A percentile compares a stretch with the other conserved stretches of the same genome.
Evolutionary conservation across 805 yeast genomes (phyloP).

Genomic region (Nakazawaea laoshanensis): DNA sequence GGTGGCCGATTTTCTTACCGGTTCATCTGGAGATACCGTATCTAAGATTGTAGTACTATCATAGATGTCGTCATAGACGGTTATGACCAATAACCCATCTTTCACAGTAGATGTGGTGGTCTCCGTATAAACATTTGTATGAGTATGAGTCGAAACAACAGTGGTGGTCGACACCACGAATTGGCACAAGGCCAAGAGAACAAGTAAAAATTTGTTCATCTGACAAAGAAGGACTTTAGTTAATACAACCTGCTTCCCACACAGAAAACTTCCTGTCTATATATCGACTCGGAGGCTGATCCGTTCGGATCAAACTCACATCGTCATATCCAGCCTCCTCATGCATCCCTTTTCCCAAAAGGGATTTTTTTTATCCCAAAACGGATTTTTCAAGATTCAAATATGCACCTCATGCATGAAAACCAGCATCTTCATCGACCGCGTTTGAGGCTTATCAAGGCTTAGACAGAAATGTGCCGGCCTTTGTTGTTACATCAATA

Average conservation of each 20-base stretch:
- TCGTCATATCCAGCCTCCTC: no score
- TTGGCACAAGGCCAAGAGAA: background rate
- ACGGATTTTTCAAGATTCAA: no score
- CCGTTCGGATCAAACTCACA: no score
- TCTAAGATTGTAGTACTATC: conserved; percentile 8
- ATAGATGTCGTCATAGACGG: conserved; percentile 10
- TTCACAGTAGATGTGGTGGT: conserved; percentile 14
- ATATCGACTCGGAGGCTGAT: no score
- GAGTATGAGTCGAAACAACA: conserved; percentile 10
- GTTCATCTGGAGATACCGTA: conserved; percentile 3
- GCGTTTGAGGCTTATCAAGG: no score
- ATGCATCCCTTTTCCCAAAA: no score
- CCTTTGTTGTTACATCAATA: no score
- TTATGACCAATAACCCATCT: conserved; percentile 10
- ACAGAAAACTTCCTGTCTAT: background rate
- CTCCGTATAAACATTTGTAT: conserved; percentile 22
- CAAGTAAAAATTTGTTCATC: conserved; percentile 2
- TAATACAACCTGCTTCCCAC: no score
- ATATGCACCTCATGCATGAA: no score
- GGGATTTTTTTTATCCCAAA: no score
- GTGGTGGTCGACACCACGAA: background rate
- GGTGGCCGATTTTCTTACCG: conserved; percentile 11
- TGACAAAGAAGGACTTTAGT: background rate
- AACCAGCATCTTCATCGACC: no score
- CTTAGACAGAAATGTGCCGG: no score